These are phyloP conservation scores for Teunomyces tritomae DNA, from an alignment of 805 yeast species.

Conservation along the genomic window DNA sequence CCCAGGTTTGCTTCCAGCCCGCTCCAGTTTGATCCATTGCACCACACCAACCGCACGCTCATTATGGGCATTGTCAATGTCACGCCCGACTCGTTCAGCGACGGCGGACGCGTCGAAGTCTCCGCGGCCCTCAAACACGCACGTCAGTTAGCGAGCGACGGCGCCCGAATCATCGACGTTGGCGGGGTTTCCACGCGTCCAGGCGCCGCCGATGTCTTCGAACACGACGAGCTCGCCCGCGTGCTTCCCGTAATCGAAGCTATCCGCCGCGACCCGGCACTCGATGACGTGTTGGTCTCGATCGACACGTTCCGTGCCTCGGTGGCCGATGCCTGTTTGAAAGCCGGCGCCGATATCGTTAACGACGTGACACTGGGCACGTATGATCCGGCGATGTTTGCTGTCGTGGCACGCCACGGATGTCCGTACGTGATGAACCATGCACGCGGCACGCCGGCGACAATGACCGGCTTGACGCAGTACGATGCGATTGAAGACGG, in stretches of 20 bases:
- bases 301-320: slow-evolving; percentile 82
- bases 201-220: slow-evolving; percentile 60
- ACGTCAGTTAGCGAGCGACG: slow-evolving; percentile 47
- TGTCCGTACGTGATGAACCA: slow-evolving; percentile 84
- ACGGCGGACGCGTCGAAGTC: slow-evolving; percentile 58
- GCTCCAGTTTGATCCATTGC: slow-evolving; percentile 44
- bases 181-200: slow-evolving; percentile 97
- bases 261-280: slow-evolving; percentile 44
- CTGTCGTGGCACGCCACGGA: slow-evolving; percentile 63
- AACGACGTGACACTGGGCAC: slow-evolving; percentile 87
- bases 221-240: slow-evolving; percentile 65
- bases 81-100: slow-evolving; percentile 95
- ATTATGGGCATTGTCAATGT: slow-evolving; percentile 87
- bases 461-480: slow-evolving; percentile 60
- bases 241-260: slow-evolving; percentile 68
- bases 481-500: slow-evolving; percentile 45
- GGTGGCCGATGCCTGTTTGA: slow-evolving; percentile 69
- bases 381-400: slow-evolving; percentile 63
- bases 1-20: slow-evolving; percentile 16
- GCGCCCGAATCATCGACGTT: slow-evolving; percentile 79
- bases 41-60: slow-evolving; percentile 49
- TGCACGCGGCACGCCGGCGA: slow-evolving; percentile 75
- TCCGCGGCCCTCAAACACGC: slow-evolving; percentile 46
- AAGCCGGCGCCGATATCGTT: slow-evolving; percentile 83
- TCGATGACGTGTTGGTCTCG: slow-evolving; percentile 56